Evolutionary conservation across 1,139 yeast genomes (phyloP), one percentile per base, ranked within the genome.

Genomic region (Blastobotrys arbuscula): DNA sequence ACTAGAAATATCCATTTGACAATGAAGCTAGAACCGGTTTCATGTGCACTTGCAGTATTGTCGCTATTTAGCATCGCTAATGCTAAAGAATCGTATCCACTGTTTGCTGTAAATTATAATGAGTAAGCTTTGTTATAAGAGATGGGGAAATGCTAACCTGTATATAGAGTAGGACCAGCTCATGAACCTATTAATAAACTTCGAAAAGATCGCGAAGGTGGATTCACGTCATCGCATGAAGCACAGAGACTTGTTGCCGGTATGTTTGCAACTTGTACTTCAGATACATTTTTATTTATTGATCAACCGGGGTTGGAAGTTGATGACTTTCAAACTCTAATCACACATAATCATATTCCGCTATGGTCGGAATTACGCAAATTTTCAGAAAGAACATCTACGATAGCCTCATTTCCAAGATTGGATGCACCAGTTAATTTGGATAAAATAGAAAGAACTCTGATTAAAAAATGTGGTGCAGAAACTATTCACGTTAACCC

Each of bases 261-360:
- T 49, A 63, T 79, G 36, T 66, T 82, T 13, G 78, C 80, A 2
- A 72, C 74, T 39, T 88, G 96, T 60, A 69, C 81, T 1, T 78
- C 90, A 0, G 85, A 86, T 61, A 84, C 82, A 0, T 84, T 83
- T 57, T 59, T 88, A 2, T 65, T 87, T 15, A 71, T 86, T 0
- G 78, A 84, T 59, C 79, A 79, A 42, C 95, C 95, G 0, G 94
- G 94, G 0, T 64, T 87, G 48, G 65, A 65, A 1, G 67, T 74
- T 45, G 67, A 68, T n/a, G 95, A 87, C 64, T 70, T 87, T 51
- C 69, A 70, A 21, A 69, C 71, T 40, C 66, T 66, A 44, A 70
- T 49, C 9, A 44, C 56, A 10, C 49, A 50, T 28, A 61, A 63
- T 48, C 64, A 59, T 30, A 52, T 59, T 18, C 58, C 72, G 3